phyloP scores from a whole-genome alignment of 225 moss, liverwort and hornwort genomes.

The Neckera pumila region DNA sequence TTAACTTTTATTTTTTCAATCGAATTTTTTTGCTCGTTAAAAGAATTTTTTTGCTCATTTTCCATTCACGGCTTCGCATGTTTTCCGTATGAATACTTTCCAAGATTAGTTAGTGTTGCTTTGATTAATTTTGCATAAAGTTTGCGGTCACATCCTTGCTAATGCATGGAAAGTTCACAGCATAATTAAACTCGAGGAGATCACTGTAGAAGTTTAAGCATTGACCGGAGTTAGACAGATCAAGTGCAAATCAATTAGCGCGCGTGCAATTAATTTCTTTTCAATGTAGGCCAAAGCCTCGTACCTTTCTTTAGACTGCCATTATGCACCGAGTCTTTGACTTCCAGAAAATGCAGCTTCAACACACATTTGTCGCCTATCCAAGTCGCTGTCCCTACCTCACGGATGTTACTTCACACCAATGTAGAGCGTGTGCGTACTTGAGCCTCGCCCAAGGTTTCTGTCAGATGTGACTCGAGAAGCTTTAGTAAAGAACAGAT shows the following conservation, averaged over 20 bases:
- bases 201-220: background rate
- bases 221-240: background rate
- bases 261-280: background rate
- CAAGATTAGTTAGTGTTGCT: background rate
- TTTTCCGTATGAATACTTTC: background rate
- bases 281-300: background rate
- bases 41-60: too few species aligned
- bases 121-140: background rate
- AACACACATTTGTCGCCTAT: background rate
- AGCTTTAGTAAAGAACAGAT: background rate
- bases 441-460: background rate
- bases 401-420: background rate
- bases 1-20: too few species aligned
- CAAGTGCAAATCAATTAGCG: background rate
- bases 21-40: too few species aligned
- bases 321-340: background rate
- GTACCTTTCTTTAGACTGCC: background rate
- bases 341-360: background rate
- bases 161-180: background rate
- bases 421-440: conserved; percentile 5
- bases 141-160: background rate
- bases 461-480: background rate
- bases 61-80: background rate
- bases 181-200: background rate
- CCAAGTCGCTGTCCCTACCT: background rate